Conservation (phyloP, 1,284 basidiomycete species). For the Leccinum glutinopallens region DNA sequence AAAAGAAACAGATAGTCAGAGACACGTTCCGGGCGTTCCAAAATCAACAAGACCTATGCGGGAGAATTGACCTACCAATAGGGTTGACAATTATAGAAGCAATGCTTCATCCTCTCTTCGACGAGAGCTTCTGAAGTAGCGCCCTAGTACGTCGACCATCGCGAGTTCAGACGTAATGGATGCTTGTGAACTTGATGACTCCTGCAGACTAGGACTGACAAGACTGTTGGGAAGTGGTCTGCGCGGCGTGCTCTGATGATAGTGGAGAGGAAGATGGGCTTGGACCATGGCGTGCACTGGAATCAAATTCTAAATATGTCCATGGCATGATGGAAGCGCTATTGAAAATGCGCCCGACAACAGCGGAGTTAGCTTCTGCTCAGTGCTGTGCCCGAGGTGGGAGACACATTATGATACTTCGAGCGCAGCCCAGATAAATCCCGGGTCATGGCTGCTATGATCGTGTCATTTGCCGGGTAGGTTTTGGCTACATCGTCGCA, state of each 20-base stretch:
- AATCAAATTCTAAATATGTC: too few relatives aligned
- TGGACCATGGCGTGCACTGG: slow-evolving; percentile 10
- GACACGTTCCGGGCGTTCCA: not conserved
- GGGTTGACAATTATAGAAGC: slow-evolving; percentile 72
- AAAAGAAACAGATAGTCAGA: slow-evolving; percentile 1
- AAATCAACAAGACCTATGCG: not conserved
- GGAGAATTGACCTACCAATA: slow-evolving; percentile 58
- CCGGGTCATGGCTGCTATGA: slow-evolving; percentile 18
- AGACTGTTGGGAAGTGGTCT: slow-evolving; percentile 21
- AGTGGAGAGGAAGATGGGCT: slow-evolving; percentile 28
- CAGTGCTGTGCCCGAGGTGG: too few relatives aligned
- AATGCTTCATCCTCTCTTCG: slow-evolving; percentile 75
- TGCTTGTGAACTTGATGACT: slow-evolving; percentile 37
- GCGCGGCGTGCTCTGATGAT: slow-evolving; percentile 34
- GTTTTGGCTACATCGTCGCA: not conserved
- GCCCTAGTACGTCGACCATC: slow-evolving; percentile 46
- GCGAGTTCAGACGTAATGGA: slow-evolving; percentile 54
- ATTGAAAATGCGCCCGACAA: too few relatives aligned
- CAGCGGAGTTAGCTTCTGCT: too few relatives aligned
- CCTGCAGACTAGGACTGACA: slow-evolving; percentile 31
- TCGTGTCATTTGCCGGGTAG: slow-evolving; percentile 21
- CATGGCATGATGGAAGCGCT: too few relatives aligned
- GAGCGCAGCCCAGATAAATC: too few relatives aligned
- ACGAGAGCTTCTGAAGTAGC: slow-evolving; percentile 40
- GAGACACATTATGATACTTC: too few relatives aligned